Base-by-base conservation (phyloP, 148 eudicot species). In the Silene conica region DNA sequence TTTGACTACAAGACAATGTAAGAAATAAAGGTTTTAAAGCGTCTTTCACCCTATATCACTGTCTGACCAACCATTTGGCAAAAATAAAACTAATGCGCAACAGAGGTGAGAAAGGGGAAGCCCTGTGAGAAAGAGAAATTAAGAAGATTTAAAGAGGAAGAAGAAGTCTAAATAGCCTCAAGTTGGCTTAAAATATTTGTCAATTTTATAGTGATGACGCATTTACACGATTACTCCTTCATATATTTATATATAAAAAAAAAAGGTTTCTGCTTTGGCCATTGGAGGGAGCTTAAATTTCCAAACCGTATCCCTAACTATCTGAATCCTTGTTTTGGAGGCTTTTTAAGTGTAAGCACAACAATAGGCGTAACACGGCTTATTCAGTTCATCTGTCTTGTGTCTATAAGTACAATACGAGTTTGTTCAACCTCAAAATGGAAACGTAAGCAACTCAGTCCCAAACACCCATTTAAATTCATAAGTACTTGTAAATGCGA, bases 401-500 rank as follows among this genome's bases (percentile, higher is more conserved):
- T 48, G 52, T 48, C 52, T 48, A 10, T 2, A 48, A 48, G 52
- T 13, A 48, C 5, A 50, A 50, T 50, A 4, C 43, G 43, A 0
- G 54, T 50, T 18, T 50, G 55, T 50, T 15, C 55, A 50, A 50
- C 16, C 15, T 13, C 55, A 46, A 43, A 45, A 67, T 5, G 48
- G 15, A 66, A 19, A 19, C 0, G 34, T 9, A 14, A 9, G 18
- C 45, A 38, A 43, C 54, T 43, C 52, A 45, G 8, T 15, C 11
- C 13, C 28, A 63, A 63, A 63, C 67, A 26, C 28, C 28, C 26
- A 63, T 16, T 41, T 38, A 4, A 19, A n/a, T 65, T 67, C 54
- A 41, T 13, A 67, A 7, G 31, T 67, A 18, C 50, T 34, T 38
- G 26, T 72, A 56, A 23, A 70, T 63, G 61, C 43, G 26, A 70